A percentile compares a stretch with the other conserved stretches of the same genome.
phyloP scores from a whole-genome alignment of 108 stramenopile genomes.

The Discostella pseudostelligera region DNA sequence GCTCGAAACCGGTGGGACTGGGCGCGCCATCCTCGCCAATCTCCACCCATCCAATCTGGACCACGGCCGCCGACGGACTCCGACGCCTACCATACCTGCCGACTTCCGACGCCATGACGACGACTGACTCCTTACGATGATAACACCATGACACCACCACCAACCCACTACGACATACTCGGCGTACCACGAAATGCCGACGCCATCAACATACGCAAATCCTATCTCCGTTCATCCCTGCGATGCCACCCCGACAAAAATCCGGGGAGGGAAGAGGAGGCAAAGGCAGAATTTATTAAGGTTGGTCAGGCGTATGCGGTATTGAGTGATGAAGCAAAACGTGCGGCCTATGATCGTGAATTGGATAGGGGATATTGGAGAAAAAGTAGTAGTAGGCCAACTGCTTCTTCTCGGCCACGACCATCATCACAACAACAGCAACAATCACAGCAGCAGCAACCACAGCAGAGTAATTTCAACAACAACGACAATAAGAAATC shows the following conservation, averaged over 20 bases:
- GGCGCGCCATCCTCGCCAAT: too few species aligned
- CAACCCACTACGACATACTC: constrained; percentile 65
- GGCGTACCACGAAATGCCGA: constrained; percentile 55
- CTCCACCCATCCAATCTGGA: too few species aligned
- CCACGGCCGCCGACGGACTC: too few species aligned
- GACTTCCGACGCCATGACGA: background rate
- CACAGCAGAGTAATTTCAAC: background rate
- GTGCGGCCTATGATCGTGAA: constrained; percentile 62
- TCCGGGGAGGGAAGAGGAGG: constrained; percentile 54
- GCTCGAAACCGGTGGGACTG: too few species aligned
- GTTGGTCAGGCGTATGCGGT: constrained; percentile 81
- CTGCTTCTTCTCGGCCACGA: too few species aligned
- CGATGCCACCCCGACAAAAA: constrained; percentile 81
- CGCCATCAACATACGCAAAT: constrained; percentile 59
- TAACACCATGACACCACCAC: background rate
- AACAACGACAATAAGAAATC: background rate
- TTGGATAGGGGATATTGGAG: constrained; percentile 22
- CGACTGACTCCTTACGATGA: too few species aligned
- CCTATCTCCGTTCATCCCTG: constrained; percentile 68
- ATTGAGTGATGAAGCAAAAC: constrained; percentile 55
- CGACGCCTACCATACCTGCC: background rate
- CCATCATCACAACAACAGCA: background rate
- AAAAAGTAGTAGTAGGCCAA: background rate
- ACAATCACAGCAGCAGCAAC: background rate
- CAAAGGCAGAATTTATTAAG: constrained; percentile 73